Percentiles rank a stretch among this genome's conserved stretches.
These are phyloP conservation scores for Acanthamoeba lenticulata DNA, from an alignment of 208 protist species.

Conservation along the genomic window DNA sequence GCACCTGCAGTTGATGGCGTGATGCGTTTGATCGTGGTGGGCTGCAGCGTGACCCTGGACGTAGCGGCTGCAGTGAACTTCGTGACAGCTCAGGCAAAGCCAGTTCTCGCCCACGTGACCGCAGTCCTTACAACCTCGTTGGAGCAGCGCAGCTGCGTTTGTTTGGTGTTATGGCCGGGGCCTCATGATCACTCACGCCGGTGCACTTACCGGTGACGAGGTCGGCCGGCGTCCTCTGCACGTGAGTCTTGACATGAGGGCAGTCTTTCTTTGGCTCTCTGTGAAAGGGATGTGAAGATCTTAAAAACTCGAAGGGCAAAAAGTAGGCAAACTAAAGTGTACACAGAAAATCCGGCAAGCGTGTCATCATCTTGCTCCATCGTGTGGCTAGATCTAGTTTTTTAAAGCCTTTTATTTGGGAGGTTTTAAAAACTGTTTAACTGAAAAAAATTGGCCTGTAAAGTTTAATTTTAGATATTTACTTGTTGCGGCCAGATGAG, in stretches of 20 bases:
- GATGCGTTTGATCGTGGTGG: slow-evolving; percentile 61
- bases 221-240: background rate
- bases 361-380: background rate
- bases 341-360: slow-evolving; percentile 11
- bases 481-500: background rate
- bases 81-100: slow-evolving; percentile 76
- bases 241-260: background rate
- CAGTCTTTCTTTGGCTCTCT: slow-evolving; percentile 40
- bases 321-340: background rate
- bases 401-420: too few relatives aligned
- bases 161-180: too few relatives aligned
- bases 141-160: background rate
- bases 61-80: slow-evolving; percentile 75
- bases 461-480: background rate
- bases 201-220: too few relatives aligned
- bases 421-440: too few relatives aligned
- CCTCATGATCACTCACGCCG: too few relatives aligned
- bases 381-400: too few relatives aligned
- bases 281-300: background rate
- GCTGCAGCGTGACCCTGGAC: slow-evolving; percentile 75
- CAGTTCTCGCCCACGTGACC: slow-evolving; percentile 78
- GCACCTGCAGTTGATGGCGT: slow-evolving; percentile 46
- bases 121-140: slow-evolving; percentile 52
- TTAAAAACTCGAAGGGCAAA: background rate
- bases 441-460: too few relatives aligned